These are phyloP conservation scores for Byssothecium circinans DNA, from an alignment of 2,329 filamentous ascomycete species.

Conservation along the genomic window DNA sequence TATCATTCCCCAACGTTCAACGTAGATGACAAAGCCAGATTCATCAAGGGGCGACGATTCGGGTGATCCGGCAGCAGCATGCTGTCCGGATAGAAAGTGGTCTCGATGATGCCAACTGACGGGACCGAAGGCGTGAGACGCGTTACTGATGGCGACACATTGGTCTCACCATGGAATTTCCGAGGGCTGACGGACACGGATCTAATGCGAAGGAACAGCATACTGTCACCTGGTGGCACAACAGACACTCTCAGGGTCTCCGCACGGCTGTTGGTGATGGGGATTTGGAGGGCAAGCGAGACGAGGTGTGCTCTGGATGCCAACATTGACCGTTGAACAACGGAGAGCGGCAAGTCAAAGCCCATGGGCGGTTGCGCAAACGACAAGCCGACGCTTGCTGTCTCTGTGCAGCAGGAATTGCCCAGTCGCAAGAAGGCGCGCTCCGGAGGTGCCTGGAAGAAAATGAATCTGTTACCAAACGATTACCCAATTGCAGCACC, in stretches of 20 bases:
- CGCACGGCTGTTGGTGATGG: not conserved
- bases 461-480: not conserved
- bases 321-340: not conserved
- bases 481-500: conserved; percentile 1
- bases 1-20: too few species aligned
- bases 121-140: conserved; percentile 27
- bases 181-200: not conserved
- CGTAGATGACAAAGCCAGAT: too few species aligned
- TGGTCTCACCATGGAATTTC: conserved; percentile 6
- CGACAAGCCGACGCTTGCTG: too few species aligned
- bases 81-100: not conserved
- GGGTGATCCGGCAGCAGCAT: not conserved
- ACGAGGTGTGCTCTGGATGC: not conserved
- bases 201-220: not conserved
- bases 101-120: conserved; percentile 11
- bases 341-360: too few species aligned
- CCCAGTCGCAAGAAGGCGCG: not conserved
- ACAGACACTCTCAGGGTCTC: not conserved
- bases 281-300: not conserved
- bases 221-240: not conserved
- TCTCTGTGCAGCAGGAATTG: not conserved
- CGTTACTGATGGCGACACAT: conserved; percentile 22
- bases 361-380: too few species aligned
- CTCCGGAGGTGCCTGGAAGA: not conserved
- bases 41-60: too few species aligned